Base-by-base conservation (phyloP, 2,329 filamentous ascomycete genomes). In the Botrytis pseudocinerea region DNA sequence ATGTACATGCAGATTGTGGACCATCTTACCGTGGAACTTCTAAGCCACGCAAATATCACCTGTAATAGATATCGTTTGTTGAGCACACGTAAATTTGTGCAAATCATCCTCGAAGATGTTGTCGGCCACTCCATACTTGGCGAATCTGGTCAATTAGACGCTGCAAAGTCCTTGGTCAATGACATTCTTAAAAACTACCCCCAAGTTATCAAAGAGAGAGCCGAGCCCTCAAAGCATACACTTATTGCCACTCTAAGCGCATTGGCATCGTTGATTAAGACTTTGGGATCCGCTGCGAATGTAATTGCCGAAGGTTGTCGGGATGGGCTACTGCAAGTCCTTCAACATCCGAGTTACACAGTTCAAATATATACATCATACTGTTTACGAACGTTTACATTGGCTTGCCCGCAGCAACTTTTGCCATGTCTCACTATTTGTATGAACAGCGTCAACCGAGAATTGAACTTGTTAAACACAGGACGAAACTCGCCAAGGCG, bases 271-370 rank as follows among this genome's bases (percentile, higher is more conserved):
- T 85, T 99, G 48, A 92, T 98, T 74, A 86, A 87, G 59, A 92
- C 89, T 0, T 86, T 99, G 6, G 95, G 95, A 5, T 95, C 95
- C 32, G 95, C 95, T 3, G 88, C 93, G 48, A 93, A 91, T 75
- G 85, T 85, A 70, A 90, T 98, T 77, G 92, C 94, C 12, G 97
- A 99, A 76, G 81, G 87, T 22, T 97, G 94, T 80, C 89, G 95
- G 68, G 96, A 99, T 81, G 92, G 92, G 6, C 84, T 99, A 46
- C 85, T 98, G 57, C 94, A 98, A 81, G 93, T 97, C 9, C 85
- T 98, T 40, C 93, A 97, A 78, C 96, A 99, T 82, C 94, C 95
- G 0, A 98, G 94, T 82, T 98, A 98, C 82, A 96, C 94, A 7
- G 96, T 99, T 2, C 96, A 99, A 80, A 90, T 98, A 4, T 92